A percentile compares a stretch with the other conserved stretches of the same genome.
Conservation (phyloP, 2,329 filamentous ascomycete species). For the Colletotrichum sp. region DNA sequence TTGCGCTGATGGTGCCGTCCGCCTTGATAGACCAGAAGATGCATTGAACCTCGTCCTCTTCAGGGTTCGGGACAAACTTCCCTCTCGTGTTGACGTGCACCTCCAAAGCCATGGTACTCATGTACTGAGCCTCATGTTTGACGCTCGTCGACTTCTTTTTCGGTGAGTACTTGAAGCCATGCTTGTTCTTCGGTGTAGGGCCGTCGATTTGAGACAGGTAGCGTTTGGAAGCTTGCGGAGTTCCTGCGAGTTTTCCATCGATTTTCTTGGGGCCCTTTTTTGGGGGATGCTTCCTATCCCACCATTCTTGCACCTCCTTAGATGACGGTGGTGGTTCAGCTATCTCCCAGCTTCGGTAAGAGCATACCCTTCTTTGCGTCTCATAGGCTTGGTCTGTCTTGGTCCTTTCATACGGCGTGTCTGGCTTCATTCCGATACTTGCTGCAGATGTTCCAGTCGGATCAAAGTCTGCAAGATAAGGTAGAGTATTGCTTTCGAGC, state of each 20-base stretch:
- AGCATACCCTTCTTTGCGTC: conserved; percentile 56
- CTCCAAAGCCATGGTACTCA: conserved; percentile 96
- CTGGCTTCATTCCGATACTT: conserved; percentile 56
- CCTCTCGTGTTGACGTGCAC: conserved; percentile 88
- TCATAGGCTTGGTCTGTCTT: conserved; percentile 56
- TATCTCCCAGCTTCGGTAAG: conserved; percentile 78
- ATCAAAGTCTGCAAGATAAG: conserved; percentile 82
- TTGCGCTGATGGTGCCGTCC: conserved; percentile 64
- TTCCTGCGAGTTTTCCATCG: conserved; percentile 18
- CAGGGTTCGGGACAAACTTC: conserved; percentile 83
- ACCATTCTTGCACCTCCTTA: conserved; percentile 73
- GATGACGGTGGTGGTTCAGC: conserved; percentile 71
- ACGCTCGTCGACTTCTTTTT: conserved; percentile 76
- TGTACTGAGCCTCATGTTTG: conserved; percentile 86
- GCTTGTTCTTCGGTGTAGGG: conserved; percentile 79
- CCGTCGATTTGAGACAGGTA: conserved; percentile 85
- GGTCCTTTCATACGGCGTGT: conserved; percentile 50
- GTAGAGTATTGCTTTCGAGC: conserved; percentile 74
- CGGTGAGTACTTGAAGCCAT: conserved; percentile 87
- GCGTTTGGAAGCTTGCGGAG: conserved; percentile 26
- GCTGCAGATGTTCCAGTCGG: conserved; percentile 58
- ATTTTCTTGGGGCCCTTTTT: conserved; percentile 20
- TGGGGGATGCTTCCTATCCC: conserved; percentile 40
- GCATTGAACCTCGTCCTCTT: conserved; percentile 85
- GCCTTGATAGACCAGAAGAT: conserved; percentile 91